A percentile compares a stretch with the other conserved stretches of the same genome.
phyloP scores from a whole-genome alignment of 306 rosid species.

The Malus asiatica region DNA sequence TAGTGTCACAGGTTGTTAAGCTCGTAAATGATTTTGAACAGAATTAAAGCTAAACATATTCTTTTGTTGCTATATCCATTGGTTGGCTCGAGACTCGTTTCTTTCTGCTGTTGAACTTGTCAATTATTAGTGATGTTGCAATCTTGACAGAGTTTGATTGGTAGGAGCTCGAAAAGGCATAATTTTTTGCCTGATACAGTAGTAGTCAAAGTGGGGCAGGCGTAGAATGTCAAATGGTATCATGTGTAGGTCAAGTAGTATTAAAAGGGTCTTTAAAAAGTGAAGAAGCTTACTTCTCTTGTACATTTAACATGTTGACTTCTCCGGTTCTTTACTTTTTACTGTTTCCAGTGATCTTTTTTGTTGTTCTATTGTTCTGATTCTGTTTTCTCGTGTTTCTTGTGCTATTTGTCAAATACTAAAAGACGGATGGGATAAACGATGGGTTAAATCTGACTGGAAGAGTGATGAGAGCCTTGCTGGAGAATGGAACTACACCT shows the following conservation, averaged over 20 bases:
- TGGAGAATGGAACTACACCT: constrained; percentile 93
- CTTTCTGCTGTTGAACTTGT: not conserved
- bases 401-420: constrained; percentile 15
- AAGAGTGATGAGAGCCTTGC: constrained; percentile 77
- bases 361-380: constrained; percentile 7
- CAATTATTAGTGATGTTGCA: not conserved
- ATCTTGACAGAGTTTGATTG: not conserved
- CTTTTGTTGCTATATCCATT: not conserved
- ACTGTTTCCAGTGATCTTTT: not conserved
- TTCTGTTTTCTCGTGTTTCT: not conserved
- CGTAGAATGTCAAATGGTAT: not conserved
- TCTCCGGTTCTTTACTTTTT: not conserved
- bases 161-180: not conserved
- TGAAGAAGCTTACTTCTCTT: not conserved
- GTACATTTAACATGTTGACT: not conserved
- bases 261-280: not conserved
- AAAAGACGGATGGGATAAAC: constrained; percentile 84
- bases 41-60: not conserved
- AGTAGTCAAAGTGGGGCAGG: not conserved
- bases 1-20: not conserved
- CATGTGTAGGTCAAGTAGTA: not conserved
- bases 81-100: not conserved
- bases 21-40: not conserved
- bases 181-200: not conserved
- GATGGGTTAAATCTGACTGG: constrained; percentile 97